Base-by-base conservation (phyloP, 768 basidiomycete genomes). In the Calocera cornea region DNA sequence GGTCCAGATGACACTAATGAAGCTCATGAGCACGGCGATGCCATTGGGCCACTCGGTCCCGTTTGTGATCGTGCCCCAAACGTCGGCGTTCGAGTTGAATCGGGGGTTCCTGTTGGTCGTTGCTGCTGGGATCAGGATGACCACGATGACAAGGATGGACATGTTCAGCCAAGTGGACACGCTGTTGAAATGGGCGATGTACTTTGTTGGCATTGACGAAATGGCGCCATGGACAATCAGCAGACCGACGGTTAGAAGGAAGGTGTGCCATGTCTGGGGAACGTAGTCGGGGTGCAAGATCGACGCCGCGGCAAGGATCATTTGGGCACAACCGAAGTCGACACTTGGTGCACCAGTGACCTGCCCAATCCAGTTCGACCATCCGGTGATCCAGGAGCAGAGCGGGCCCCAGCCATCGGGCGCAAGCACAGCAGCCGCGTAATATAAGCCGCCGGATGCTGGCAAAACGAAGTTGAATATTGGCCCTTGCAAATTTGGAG, bases 1-100 rank as follows among this genome's bases (percentile, higher is more conserved):
- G 22, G 67, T 68, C 69, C 69, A 70, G 22, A 70, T 68, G 19
- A 47, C 44, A 2, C 64, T 41, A 33, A 68, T 49, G 64, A 70
- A 70, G 44, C 34, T 40, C 49, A 70, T 54, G 16, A 70, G 65
- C 16, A 70, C 63, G 3, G 69, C 69, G 36, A 68, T 67, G 31
- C 67, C 64, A 36, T 65, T 34, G 1, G 66, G 64, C 47, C 36
- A 68, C 36, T 60, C 63, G 16, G 63, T 64, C 2, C 63, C 66
- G 38, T 65, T 66, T 2, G 60, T 41, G 41, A 64, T 33, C n/a
- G 2, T 36, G 11, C 54, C 54, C 54, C 54, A 60, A 7, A 60
- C 54, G 19, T 60, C 54, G 27, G 54, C 24, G 7, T 11, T 29
- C 5, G 24, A 29, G 54, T 60, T 60, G 54, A 60, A 60, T 29